These are phyloP conservation scores for Pseudoneurospora amorphoporcata DNA, from an alignment of 495 filamentous ascomycete species.

Conservation along the genomic window DNA sequence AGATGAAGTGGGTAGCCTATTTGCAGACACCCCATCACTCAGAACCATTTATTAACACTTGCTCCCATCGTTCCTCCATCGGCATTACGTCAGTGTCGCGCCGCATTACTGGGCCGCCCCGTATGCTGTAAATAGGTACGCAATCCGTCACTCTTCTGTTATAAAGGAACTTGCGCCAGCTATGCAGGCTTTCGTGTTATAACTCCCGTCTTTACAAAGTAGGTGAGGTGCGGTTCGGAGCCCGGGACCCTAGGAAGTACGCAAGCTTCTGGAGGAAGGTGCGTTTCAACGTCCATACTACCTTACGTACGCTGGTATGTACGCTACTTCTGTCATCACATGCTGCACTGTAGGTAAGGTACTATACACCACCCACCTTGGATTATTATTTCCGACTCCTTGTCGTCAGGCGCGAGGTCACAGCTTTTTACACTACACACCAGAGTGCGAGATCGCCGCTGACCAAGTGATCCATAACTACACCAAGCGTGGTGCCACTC, in stretches of 20 bases:
- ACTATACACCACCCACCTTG: not conserved
- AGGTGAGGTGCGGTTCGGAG: not conserved
- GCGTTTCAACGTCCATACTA: not conserved
- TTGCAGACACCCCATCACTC: not conserved
- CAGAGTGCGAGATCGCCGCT: not conserved
- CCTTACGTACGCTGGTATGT: not conserved
- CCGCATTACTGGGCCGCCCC: not conserved
- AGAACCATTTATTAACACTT: not conserved
- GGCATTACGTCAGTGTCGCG: not conserved
- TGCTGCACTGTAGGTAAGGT: not conserved
- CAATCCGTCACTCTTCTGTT: not conserved
- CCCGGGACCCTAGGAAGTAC: not conserved
- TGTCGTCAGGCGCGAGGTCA: not conserved
- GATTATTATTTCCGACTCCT: not conserved
- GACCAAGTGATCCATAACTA: not conserved
- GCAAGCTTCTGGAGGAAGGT: not conserved
- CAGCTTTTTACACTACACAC: not conserved
- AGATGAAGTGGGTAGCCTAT: not conserved
- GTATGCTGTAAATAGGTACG: not conserved
- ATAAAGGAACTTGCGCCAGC: not conserved
- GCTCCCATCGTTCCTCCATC: not conserved
- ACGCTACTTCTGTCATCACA: not conserved
- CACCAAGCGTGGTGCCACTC: not conserved
- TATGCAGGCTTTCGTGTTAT: not conserved
- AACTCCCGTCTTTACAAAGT: too few relatives aligned